Evolutionary conservation across 148 eudicot species (phyloP).

Genomic region (Vaccinium darrowii): DNA sequence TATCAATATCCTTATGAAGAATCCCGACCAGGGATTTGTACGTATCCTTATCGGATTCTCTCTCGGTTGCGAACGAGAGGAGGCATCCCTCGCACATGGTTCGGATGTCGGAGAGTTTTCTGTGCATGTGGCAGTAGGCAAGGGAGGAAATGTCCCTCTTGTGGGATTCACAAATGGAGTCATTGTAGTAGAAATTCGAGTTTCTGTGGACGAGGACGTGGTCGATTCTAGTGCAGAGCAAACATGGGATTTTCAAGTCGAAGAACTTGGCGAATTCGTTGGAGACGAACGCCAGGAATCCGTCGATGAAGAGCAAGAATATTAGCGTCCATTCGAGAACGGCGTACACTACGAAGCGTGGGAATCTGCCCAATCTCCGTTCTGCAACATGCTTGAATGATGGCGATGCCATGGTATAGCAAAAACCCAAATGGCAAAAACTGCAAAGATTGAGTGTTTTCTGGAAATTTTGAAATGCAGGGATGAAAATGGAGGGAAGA

Average conservation of each 20-base stretch:
- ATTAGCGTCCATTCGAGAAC: conserved; percentile 81
- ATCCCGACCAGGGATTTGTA: conserved; percentile 45
- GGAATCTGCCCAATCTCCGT: conserved; percentile 58
- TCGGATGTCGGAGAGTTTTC: conserved; percentile 69
- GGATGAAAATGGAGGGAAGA: conserved; percentile 13
- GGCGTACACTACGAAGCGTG: conserved; percentile 67
- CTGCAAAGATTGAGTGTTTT: neutral
- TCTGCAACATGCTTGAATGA: conserved; percentile 53
- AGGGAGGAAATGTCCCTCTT: conserved; percentile 81
- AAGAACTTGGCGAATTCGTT: conserved; percentile 68
- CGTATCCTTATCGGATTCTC: conserved; percentile 40
- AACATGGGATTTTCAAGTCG: conserved; percentile 63
- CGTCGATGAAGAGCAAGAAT: conserved; percentile 58
- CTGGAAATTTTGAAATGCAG: neutral
- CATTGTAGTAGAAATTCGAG: conserved; percentile 53
- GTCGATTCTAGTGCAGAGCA: conserved; percentile 80
- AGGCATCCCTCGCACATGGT: conserved; percentile 90
- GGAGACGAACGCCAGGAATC: conserved; percentile 53
- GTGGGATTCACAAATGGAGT: conserved; percentile 75
- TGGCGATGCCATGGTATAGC: conserved; percentile 21
- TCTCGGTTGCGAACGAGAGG: conserved; percentile 69
- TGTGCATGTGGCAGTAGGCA: conserved; percentile 88
- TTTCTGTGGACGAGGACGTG: conserved; percentile 46
- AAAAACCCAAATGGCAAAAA: neutral
- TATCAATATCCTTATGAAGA: conserved; percentile 47